Evolutionary conservation across 495 filamentous ascomycete species (phyloP), one percentile per base, ranked within the genome.

Genomic region (Eremomyces bilateralis): DNA sequence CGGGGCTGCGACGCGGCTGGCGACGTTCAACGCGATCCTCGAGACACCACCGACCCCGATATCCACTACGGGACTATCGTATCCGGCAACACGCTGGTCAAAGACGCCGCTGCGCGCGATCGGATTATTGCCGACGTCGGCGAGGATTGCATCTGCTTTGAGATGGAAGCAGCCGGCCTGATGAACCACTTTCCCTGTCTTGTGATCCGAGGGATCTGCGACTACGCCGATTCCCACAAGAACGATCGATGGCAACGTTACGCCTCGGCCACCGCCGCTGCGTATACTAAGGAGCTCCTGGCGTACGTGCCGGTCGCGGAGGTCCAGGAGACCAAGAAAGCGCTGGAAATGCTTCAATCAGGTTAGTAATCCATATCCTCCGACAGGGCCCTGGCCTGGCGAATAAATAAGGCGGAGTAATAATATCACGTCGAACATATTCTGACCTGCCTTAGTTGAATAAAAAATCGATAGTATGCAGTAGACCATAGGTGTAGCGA

Each of bases 221-320:
- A 53, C 38, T 50, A 53, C 37, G 25, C 49, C 18, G 54, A 58
- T 36, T 45, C 44, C 1, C 52, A 57, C 36, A 58, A 58, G 42
- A 57, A 35, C 21, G 40, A 51, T 12, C 21, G 34, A 17, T 51
- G 45, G 45, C 43, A 44, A 11, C 11, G 17, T 4, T 42, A 45
- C 29, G 39, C 39, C 2, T 45, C 47, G 20, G 39, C 36, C 12
- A 34, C 43, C 10, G 50, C 45, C 3, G 49, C 49, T 18, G 47
- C 47, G 11, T 42, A 37, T 21, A 33, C 46, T 4, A 50, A 42
- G 22, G 44, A 40, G 24, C 8, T 28, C 33, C 21, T 43, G 17
- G 13, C 8, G 8, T 8, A 8, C 8, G 13, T 28, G 8, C 13
- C 8, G 8, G 8, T 13, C 13, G 8, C 24, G 8, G 24, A 28